A percentile compares a stretch with the other conserved stretches of the same genome.
Conservation (phyloP, 2,329 filamentous ascomycete species). For the Clonostachys rosea region DNA sequence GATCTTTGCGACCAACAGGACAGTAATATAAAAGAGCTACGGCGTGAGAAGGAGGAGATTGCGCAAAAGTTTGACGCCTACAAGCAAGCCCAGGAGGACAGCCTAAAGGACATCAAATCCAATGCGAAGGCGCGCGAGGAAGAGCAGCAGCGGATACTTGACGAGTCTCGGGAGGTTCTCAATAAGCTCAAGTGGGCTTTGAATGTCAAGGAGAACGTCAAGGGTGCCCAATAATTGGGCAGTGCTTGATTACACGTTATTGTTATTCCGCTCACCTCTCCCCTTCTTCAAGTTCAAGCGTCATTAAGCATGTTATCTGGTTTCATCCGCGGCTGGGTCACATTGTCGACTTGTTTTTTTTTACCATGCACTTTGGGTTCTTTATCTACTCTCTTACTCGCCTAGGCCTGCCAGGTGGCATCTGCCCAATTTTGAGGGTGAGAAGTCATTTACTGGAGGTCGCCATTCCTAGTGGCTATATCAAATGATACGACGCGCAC, state of each 20-base stretch:
- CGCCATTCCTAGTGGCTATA: too few relatives aligned
- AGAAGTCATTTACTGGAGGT: too few relatives aligned
- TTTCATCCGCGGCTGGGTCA: too few relatives aligned
- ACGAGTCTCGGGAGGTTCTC: slow-evolving; percentile 55
- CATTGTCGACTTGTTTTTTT: too few relatives aligned
- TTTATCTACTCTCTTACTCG: too few relatives aligned
- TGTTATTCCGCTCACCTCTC: too few relatives aligned
- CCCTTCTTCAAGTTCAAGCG: too few relatives aligned
- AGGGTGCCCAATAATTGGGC: slow-evolving; percentile 41
- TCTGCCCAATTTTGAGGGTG: too few relatives aligned
- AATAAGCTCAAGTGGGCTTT: slow-evolving; percentile 71
- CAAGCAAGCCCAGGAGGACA: slow-evolving; percentile 58
- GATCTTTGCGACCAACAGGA: slow-evolving; percentile 72
- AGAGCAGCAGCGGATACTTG: slow-evolving; percentile 55
- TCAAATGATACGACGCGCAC: too few relatives aligned
- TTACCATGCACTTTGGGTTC: too few relatives aligned
- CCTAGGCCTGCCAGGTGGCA: too few relatives aligned
- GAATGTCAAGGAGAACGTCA: slow-evolving; percentile 58
- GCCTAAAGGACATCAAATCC: slow-evolving; percentile 53
- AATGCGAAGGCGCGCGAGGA: slow-evolving; percentile 52
- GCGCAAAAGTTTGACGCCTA: slow-evolving; percentile 57
- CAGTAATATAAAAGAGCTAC: slow-evolving; percentile 57
- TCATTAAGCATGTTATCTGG: too few relatives aligned
- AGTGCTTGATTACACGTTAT: background rate
- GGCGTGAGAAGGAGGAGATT: slow-evolving; percentile 59